A percentile compares a stretch with the other conserved stretches of the same genome.
Evolutionary conservation across 495 filamentous ascomycete species (phyloP).

Genomic region (Hypoxylon lienhwacheense): DNA sequence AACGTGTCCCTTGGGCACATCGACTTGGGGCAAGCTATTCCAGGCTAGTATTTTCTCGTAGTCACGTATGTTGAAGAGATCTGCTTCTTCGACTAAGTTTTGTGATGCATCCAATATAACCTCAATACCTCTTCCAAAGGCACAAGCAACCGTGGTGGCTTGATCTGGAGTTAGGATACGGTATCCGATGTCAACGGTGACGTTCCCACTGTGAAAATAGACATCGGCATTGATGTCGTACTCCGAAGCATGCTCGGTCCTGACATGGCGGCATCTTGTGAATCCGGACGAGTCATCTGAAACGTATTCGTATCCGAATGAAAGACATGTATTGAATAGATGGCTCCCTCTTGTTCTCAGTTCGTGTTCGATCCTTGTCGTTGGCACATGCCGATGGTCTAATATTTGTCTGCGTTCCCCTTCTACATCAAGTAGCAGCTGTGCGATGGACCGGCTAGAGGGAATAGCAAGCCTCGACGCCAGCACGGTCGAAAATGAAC

Average conservation of each 20-base stretch:
- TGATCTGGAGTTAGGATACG: conserved; percentile 48
- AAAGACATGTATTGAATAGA: conserved; percentile 52
- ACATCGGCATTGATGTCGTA: conserved; percentile 48
- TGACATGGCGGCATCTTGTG: conserved; percentile 40
- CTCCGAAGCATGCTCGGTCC: conserved; percentile 48
- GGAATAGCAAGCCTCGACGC: conserved; percentile 41
- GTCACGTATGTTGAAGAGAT: conserved; percentile 50
- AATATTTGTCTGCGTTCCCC: conserved; percentile 37
- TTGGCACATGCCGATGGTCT: conserved; percentile 49
- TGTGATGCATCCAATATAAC: conserved; percentile 44
- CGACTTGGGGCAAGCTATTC: conserved; percentile 43
- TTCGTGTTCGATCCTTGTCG: conserved; percentile 47
- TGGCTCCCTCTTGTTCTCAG: conserved; percentile 45
- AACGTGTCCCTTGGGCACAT: conserved; percentile 36
- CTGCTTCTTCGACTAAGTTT: conserved; percentile 40
- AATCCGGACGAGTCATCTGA: conserved; percentile 2
- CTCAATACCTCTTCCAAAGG: conserved; percentile 49
- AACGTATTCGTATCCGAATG: conserved; percentile 47
- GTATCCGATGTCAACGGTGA: conserved; percentile 48
- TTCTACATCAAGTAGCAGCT: conserved; percentile 42
- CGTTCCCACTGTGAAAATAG: conserved; percentile 40
- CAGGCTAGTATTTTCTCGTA: conserved; percentile 47
- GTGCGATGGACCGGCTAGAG: conserved; percentile 37
- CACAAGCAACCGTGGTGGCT: conserved; percentile 44
- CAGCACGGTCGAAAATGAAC: conserved; percentile 48